A percentile compares a stretch with the other conserved stretches of the same genome.
These are phyloP conservation scores for Tulasnella calospora DNA, from an alignment of 768 basidiomycete genomes.

Conservation along the genomic window DNA sequence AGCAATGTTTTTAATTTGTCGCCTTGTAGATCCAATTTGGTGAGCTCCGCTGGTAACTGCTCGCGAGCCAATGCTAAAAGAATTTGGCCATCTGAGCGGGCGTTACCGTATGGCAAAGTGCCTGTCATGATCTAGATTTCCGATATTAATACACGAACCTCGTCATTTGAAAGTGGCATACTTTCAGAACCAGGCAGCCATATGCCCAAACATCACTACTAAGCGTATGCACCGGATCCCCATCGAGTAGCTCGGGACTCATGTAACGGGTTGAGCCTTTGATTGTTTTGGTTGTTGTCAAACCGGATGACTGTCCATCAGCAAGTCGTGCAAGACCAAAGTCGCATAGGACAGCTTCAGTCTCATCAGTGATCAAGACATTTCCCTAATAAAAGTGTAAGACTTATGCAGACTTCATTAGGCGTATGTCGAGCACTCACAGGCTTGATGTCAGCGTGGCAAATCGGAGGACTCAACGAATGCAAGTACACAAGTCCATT, in stretches of 20 bases:
- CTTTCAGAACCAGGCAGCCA: conserved; percentile 9
- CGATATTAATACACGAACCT: not conserved
- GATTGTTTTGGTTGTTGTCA: conserved; percentile 3
- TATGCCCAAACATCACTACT: conserved; percentile 6
- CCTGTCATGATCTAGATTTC: not conserved
- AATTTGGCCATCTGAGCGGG: not conserved
- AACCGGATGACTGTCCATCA: not conserved
- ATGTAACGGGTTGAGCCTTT: conserved; percentile 13
- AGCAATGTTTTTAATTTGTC: not conserved
- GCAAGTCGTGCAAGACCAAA: conserved; percentile 5
- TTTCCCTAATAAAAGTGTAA: not conserved
- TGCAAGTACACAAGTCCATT: not conserved
- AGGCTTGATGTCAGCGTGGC: not conserved
- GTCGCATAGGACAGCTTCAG: conserved; percentile 7
- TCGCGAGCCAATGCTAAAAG: not conserved
- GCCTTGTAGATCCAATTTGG: not conserved
- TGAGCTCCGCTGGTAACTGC: not conserved
- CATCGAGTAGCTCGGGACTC: not conserved
- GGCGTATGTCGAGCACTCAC: not conserved
- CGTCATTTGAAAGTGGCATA: not conserved
- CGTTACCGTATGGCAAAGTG: not conserved
- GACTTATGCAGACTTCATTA: not conserved
- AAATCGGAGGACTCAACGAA: not conserved
- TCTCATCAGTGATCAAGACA: not conserved
- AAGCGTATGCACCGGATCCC: not conserved